phyloP scores from a whole-genome alignment of 2,329 filamentous ascomycete species.

The Verticillium klebahnii region DNA sequence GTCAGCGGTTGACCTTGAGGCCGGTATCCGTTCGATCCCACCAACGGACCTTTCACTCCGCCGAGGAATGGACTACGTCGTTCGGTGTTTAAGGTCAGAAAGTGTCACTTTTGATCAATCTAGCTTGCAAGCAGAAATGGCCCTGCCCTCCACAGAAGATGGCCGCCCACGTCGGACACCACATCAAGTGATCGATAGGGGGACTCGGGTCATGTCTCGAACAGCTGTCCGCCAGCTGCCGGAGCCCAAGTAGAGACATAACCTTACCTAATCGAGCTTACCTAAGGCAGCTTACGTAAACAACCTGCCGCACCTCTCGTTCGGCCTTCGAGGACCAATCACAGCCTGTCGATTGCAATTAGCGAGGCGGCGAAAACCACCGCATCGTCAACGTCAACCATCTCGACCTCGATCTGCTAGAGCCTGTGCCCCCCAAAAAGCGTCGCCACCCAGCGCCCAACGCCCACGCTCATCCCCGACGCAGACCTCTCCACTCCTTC shows the following conservation, averaged over 20 bases:
- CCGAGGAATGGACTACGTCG: too few species aligned
- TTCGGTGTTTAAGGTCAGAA: too few species aligned
- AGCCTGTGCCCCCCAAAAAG: conserved; percentile 1
- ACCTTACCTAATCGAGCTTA: not conserved
- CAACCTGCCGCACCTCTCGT: not conserved
- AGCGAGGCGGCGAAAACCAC: conserved; percentile 5
- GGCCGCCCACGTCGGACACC: too few species aligned
- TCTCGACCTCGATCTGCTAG: not conserved
- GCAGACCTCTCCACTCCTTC: conserved; percentile 1
- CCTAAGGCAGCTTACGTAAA: not conserved
- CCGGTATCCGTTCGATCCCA: not conserved
- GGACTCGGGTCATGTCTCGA: too few species aligned
- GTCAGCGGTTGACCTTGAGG: not conserved
- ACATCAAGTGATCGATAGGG: too few species aligned
- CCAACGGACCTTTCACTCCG: not conserved
- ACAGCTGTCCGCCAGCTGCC: too few species aligned
- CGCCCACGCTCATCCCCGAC: conserved; percentile 3
- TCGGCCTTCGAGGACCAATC: conserved; percentile 8
- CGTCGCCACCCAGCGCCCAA: conserved; percentile 5
- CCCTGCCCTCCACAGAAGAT: too few species aligned
- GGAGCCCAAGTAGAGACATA: not conserved
- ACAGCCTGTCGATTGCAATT: conserved; percentile 8
- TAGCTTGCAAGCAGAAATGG: too few species aligned
- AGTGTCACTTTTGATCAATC: too few species aligned
- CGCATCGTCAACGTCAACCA: conserved; percentile 6